Conservation (phyloP, 2,329 filamentous ascomycete genomes). For the Colletotrichum somersetense region DNA sequence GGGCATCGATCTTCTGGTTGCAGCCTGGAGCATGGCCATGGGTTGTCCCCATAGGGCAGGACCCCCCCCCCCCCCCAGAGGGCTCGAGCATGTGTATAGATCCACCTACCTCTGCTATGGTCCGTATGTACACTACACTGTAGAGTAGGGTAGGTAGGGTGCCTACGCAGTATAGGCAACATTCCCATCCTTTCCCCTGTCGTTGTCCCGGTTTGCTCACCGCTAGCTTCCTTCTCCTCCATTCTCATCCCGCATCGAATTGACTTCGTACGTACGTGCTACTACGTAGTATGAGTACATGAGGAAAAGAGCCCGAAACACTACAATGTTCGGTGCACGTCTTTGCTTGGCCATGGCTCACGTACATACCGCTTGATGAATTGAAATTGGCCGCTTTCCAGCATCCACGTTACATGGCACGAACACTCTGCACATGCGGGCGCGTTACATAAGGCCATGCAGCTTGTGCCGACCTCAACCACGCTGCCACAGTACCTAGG, state of each 20-base stretch:
- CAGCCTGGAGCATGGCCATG: constrained; percentile 19
- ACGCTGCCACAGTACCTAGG: background rate
- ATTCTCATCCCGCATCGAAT: background rate
- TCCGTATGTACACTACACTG: no score
- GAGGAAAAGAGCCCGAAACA: background rate
- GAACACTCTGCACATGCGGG: constrained; percentile 7
- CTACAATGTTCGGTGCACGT: constrained; percentile 11
- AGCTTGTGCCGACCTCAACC: constrained; percentile 18
- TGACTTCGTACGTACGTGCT: no score
- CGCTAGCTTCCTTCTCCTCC: constrained; percentile 14
- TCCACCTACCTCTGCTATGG: no score
- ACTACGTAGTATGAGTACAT: no score
- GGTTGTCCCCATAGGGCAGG: constrained; percentile 1
- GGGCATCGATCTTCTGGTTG: constrained; percentile 5
- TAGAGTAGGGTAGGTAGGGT: no score
- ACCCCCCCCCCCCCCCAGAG: background rate
- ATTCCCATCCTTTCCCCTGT: background rate
- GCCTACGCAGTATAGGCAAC: constrained; percentile 4
- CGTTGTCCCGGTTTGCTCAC: constrained; percentile 24
- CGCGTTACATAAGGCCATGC: constrained; percentile 31
- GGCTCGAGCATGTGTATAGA: constrained; percentile 5
- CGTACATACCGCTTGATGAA: constrained; percentile 17
- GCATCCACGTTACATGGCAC: background rate
- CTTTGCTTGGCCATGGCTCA: constrained; percentile 13
- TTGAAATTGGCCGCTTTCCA: constrained; percentile 32